These are phyloP conservation scores for Russula dissimulans DNA, from an alignment of 768 basidiomycete genomes.

Conservation along the genomic window DNA sequence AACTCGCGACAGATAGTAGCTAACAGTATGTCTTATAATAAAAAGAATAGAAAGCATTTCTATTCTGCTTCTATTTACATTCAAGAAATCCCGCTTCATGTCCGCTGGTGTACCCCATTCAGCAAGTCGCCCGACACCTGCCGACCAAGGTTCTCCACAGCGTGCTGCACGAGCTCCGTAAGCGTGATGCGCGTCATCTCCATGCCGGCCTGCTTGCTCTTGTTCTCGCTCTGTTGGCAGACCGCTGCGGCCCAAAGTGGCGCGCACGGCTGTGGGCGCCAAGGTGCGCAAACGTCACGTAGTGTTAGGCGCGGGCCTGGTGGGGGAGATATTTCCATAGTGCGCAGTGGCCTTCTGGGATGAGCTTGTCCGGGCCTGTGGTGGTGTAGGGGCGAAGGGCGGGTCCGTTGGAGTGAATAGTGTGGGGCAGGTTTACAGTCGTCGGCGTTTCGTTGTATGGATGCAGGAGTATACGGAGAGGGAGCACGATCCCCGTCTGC, in stretches of 20 bases:
- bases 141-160: slow-evolving; percentile 25
- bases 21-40: too few relatives aligned
- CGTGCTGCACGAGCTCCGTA: slow-evolving; percentile 25
- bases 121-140: slow-evolving; percentile 16
- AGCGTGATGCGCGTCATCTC: slow-evolving; percentile 23
- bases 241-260: slow-evolving; percentile 10
- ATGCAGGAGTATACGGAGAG: not conserved
- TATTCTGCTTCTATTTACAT: too few relatives aligned
- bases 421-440: too few relatives aligned
- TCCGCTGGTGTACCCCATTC: not conserved
- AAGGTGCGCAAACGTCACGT: slow-evolving; percentile 72
- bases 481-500: slow-evolving; percentile 31
- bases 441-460: not conserved
- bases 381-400: not conserved
- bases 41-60: too few relatives aligned
- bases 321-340: slow-evolving; percentile 68
- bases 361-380: slow-evolving; percentile 76
- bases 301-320: slow-evolving; percentile 43
- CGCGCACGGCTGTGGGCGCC: slow-evolving; percentile 31
- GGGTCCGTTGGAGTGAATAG: too few relatives aligned
- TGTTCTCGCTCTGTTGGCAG: not conserved
- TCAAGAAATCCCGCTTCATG: too few relatives aligned
- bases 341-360: slow-evolving; percentile 76
- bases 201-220: not conserved
- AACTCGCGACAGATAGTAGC: too few relatives aligned